Conservation (phyloP, 176 grass and related monocot species). For the Metroxylon sagu region DNA sequence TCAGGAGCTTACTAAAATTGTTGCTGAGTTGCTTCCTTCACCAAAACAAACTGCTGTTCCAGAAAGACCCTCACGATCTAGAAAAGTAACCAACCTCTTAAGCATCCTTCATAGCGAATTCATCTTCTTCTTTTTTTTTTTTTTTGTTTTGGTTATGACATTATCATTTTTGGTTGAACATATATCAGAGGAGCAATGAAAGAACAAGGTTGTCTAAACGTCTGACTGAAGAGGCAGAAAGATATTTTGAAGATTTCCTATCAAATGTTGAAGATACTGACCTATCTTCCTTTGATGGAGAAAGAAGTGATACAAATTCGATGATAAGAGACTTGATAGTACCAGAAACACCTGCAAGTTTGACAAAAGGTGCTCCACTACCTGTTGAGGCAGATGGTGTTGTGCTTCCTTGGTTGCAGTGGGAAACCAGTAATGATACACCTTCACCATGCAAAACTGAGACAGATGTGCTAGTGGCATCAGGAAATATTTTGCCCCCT, state of each 20-base stretch:
- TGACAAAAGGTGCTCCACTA: constrained; percentile 24
- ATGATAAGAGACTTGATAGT: constrained; percentile 27
- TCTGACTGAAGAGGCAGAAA: constrained; percentile 76
- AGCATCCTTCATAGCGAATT: not conserved
- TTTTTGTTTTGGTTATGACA: too few relatives aligned
- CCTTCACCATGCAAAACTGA: constrained; percentile 55
- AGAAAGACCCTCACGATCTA: constrained; percentile 41
- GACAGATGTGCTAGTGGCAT: not conserved
- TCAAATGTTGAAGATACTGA: constrained; percentile 96
- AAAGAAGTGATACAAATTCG: constrained; percentile 81
- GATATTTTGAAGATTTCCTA: constrained; percentile 93
- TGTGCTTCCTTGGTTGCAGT: constrained; percentile 92
- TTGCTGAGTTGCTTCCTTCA: constrained; percentile 77
- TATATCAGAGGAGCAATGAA: constrained; percentile 89
- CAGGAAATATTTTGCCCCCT: too few relatives aligned
- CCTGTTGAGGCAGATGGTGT: constrained; percentile 60
- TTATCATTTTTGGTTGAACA: not conserved
- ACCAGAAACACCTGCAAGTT: constrained; percentile 35
- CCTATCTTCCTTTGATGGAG: constrained; percentile 91
- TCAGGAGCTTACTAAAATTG: constrained; percentile 89
- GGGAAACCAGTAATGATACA: constrained; percentile 65
- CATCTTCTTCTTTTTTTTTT: too few relatives aligned
- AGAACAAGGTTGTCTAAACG: constrained; percentile 57
- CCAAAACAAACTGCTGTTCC: constrained; percentile 36
- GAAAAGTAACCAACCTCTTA: constrained; percentile 44